Percentiles rank a stretch among this genome's conserved stretches.
phyloP scores from a whole-genome alignment of 2,329 filamentous ascomycete species.

The Trichoderma simmonsii region DNA sequence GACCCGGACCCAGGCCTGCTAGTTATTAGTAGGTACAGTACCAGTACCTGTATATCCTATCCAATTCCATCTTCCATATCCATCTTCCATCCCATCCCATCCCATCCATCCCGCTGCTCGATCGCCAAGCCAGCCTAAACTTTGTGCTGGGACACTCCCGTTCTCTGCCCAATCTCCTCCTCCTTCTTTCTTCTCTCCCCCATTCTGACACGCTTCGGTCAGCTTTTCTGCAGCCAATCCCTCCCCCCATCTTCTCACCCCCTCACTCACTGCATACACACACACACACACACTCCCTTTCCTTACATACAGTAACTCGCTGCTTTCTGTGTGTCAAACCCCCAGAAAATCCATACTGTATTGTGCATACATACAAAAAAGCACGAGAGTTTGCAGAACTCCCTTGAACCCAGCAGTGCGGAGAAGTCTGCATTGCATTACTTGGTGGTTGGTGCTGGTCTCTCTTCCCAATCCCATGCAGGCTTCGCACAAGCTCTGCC shows the following conservation, averaged over 20 bases:
- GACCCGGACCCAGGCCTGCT: neutral
- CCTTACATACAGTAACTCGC: neutral
- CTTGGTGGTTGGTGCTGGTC: neutral
- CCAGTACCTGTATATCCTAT: neutral
- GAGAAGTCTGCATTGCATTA: neutral
- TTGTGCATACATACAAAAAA: neutral
- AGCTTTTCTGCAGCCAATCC: neutral
- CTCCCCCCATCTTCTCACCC: neutral
- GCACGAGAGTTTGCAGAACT: neutral
- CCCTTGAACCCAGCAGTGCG: neutral
- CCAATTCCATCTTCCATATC: neutral
- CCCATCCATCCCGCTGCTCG: neutral
- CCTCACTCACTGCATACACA: neutral
- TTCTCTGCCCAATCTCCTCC: neutral
- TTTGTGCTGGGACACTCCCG: neutral
- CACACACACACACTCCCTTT: neutral
- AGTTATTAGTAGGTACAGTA: neutral
- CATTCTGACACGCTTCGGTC: neutral
- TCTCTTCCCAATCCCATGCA: neutral
- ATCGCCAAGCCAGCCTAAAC: constrained; percentile 10
- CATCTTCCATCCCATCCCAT: neutral
- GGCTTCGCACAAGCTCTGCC: neutral
- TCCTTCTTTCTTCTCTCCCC: neutral
- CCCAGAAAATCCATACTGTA: no score
- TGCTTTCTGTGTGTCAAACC: neutral